Evolutionary conservation across 345 rosid genomes (phyloP).

Genomic region (Eucalyptus caleyi): DNA sequence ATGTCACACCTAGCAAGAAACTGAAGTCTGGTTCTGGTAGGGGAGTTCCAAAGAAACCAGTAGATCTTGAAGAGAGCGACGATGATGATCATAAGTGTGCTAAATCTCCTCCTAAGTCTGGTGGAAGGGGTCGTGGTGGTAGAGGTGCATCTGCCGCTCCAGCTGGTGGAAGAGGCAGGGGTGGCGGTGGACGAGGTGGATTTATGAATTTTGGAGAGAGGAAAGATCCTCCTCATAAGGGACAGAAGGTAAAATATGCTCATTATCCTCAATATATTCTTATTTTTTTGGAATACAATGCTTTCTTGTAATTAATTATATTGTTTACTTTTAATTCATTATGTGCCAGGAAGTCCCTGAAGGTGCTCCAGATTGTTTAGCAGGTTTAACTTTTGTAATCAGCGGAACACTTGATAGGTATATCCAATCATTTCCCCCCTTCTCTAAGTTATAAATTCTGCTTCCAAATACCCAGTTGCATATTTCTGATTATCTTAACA

Average conservation of each 20-base stretch:
- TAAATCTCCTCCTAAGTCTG: slow-evolving; percentile 47
- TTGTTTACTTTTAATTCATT: not conserved
- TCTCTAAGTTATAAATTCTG: not conserved
- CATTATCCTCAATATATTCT: not conserved
- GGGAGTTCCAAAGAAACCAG: slow-evolving; percentile 45
- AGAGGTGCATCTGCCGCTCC: slow-evolving; percentile 51
- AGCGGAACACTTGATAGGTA: slow-evolving; percentile 99
- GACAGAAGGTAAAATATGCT: slow-evolving; percentile 68
- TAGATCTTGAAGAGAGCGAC: slow-evolving; percentile 32
- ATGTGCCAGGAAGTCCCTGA: slow-evolving; percentile 91
- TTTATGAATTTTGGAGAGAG: slow-evolving; percentile 93
- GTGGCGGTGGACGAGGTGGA: slow-evolving; percentile 74
- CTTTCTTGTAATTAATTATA: not conserved
- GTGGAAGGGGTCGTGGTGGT: slow-evolving; percentile 82
- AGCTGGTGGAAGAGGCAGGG: slow-evolving; percentile 83
- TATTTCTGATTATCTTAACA: not conserved
- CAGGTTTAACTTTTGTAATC: slow-evolving; percentile 83
- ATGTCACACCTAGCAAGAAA: slow-evolving; percentile 64
- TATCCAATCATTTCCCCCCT: not conserved
- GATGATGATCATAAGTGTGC: slow-evolving; percentile 45
- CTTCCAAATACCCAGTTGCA: not conserved
- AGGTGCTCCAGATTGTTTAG: slow-evolving; percentile 84
- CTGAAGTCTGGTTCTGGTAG: slow-evolving; percentile 63
- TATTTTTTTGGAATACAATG: not conserved
- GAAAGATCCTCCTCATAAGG: slow-evolving; percentile 99